Evolutionary conservation across 805 yeast genomes (phyloP).

Genomic region (Candida insectalens): DNA sequence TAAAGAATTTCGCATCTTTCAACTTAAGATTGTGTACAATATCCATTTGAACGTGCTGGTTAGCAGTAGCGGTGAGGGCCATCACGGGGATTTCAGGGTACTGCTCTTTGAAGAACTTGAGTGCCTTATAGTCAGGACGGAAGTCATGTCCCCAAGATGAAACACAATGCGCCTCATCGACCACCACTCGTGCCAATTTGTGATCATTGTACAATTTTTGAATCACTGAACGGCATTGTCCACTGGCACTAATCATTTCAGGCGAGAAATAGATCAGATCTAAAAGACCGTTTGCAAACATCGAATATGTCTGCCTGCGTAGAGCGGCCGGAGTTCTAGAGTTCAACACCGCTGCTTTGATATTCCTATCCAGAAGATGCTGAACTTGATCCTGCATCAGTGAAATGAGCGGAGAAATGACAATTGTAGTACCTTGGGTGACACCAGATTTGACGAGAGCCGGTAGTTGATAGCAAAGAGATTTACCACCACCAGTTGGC

Average conservation of each 20-base stretch:
- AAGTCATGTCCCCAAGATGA: conserved; percentile 99
- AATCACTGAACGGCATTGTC: conserved; percentile 56
- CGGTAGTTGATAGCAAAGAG: conserved; percentile 91
- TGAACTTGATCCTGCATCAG: conserved; percentile 96
- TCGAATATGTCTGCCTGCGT: conserved; percentile 48
- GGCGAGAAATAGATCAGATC: conserved; percentile 86
- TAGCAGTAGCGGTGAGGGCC: conserved; percentile 97
- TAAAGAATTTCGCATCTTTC: conserved; percentile 51
- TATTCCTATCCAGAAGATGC: conserved; percentile 56
- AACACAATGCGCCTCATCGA: conserved; percentile 97
- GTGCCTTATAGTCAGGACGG: conserved; percentile 86
- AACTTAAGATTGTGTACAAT: conserved; percentile 70
- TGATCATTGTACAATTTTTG: conserved; percentile 41
- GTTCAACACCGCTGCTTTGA: conserved; percentile 81
- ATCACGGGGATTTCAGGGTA: conserved; percentile 82
- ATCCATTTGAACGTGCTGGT: conserved; percentile 79
- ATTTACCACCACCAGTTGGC: conserved; percentile 99
- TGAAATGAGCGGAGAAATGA: conserved; percentile 89
- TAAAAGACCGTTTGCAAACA: conserved; percentile 56
- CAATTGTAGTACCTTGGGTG: conserved; percentile 80
- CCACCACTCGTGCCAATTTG: conserved; percentile 73
- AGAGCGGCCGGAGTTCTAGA: conserved; percentile 63
- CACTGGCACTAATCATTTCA: conserved; percentile 80
- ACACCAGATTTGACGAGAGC: conserved; percentile 70
- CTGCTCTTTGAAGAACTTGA: conserved; percentile 59